Base-by-base conservation (phyloP, 768 basidiomycete genomes). In the Solioccasus polychromus region DNA sequence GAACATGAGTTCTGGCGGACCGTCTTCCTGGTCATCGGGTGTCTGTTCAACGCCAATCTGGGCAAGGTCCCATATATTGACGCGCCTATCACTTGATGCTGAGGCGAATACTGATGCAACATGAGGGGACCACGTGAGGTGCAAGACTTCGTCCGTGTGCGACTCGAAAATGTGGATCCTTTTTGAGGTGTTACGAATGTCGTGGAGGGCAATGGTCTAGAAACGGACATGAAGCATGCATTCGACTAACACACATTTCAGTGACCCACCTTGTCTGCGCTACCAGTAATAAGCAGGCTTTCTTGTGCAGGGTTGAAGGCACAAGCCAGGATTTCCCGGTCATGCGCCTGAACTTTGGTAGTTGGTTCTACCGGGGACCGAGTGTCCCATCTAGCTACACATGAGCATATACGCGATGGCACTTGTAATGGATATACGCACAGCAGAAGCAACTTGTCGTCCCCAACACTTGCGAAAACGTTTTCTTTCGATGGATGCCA, bases 11-110 rank as follows among this genome's bases (percentile, higher is more conserved):
- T 99, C 96, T 1, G 96, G 96, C 14, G 96, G 93, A 1, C 96
- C 96, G 59, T 99, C 96, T 64, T 99, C 96, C 47, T 92, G 89
- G 61, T 99, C 96, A 54, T 99, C 96, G 4, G 95, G 96, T 2
- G 92, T 90, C 66, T 99, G 96, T 64, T 99, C 96, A 31, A 86
- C 79, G 1, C 96, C 96, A 51, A 97, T 95, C 49, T 86, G 79
- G 19, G 82, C 76, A 46, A 97, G 66, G 69, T 99, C 94, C 96
- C 96, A 99, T 38, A 98, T 73, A 57, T 96, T 94, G 51, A 99
- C 79, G 9, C 96, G 76, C 34, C 96, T 79, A 63, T 99, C 96
- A 50, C 91, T 86, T 3, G 91, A 92, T 2, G 92, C 92, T 3
- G 92, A 95, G 0, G 95, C 95, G 53, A 99, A 98, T 39, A 98